Base-by-base conservation (phyloP, 169 alveolate species). In the Eimeria brunetti region DNA sequence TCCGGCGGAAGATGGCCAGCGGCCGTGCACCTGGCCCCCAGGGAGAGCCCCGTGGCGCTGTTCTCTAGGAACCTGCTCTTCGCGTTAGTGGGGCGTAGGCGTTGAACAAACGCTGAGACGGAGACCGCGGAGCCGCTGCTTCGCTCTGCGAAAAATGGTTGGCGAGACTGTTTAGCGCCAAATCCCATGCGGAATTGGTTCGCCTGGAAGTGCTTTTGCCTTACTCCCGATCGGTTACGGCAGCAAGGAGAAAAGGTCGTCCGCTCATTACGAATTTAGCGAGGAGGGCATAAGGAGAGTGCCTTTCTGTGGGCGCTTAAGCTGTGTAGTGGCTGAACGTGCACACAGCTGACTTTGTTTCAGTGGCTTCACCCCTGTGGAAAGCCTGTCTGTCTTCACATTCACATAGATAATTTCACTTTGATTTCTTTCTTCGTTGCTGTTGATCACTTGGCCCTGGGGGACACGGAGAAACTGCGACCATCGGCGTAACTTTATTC, bases 41-140 rank as follows among this genome's bases (percentile, higher is more conserved):
- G 81, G 92, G 83, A 86, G 92, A 69, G 22, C 92, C 92, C 92
- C 92, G 92, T 86, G 92, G 92, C 30, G 83, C 92, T 71, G 73
- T 62, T 24, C 92, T 60, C 24, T 86, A 86, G 80, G 64, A 33
- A 86, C 36, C 92, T 27, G 92, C 92, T 49, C 53, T 51, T 71
- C 27, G 30, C 20, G 36, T 27, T 41, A 38, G 73, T 44, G 81
- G 90, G 90, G 90, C n/a, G 36, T n/a, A 0, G 53, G 90, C 49
- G 53, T 53, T 83, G 73, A 36, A n/a, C 49, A 53, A 11, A 56
- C 73, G 90, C 38, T 60, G 89, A 56, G 78, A 36, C 36, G 69
- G 49, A 62, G 81, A 62, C 51, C 36, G 92, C 78, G 71, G 92
- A 62, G 81, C 92, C 92, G 20, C 81, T 49, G 64, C 41, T 62